These are phyloP conservation scores for Kregervanrija delftensis DNA, from an alignment of 805 yeast species.

Conservation along the genomic window DNA sequence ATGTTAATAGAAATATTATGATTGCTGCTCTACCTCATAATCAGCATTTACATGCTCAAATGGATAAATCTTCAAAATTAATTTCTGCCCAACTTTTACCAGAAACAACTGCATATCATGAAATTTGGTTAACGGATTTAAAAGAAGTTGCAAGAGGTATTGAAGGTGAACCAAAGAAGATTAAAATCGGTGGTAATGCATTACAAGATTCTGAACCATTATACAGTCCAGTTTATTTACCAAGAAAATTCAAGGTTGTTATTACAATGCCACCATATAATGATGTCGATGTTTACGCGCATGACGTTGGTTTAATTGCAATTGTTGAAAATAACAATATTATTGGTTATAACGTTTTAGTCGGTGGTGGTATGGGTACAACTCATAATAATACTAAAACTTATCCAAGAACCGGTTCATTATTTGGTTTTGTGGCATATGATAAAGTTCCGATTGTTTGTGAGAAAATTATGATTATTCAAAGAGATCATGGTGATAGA, in stretches of 20 bases:
- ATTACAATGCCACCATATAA: slow-evolving; percentile 94
- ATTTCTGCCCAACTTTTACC: slow-evolving; percentile 85
- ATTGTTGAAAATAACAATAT: slow-evolving; percentile 65
- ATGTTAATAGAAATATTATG: slow-evolving; percentile 95
- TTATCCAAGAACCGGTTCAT: slow-evolving; percentile 89
- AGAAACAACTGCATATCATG: slow-evolving; percentile 91
- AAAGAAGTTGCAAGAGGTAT: slow-evolving; percentile 24
- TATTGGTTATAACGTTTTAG: slow-evolving; percentile 79
- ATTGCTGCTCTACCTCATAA: slow-evolving; percentile 83
- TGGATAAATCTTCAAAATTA: slow-evolving; percentile 51
- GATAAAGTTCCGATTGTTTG: slow-evolving; percentile 72
- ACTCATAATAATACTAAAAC: slow-evolving; percentile 96
- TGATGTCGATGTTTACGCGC: slow-evolving; percentile 95
- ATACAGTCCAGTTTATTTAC: slow-evolving; percentile 81
- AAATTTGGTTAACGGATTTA: slow-evolving; percentile 67
- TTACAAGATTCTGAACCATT: slow-evolving; percentile 80
- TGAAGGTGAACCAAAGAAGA: slow-evolving; percentile 82
- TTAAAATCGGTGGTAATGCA: slow-evolving; percentile 85
- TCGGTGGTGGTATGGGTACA: slow-evolving; percentile 99
- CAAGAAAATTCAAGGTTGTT: slow-evolving; percentile 93
- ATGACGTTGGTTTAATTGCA: slow-evolving; percentile 88
- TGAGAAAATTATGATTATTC: slow-evolving; percentile 89
- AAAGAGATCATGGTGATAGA: slow-evolving; percentile 93
- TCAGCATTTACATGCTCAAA: slow-evolving; percentile 72
- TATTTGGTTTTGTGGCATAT: slow-evolving; percentile 66